phyloP scores from a whole-genome alignment of 2,329 filamentous ascomycete species.

The Microdochium bolleyi region DNA sequence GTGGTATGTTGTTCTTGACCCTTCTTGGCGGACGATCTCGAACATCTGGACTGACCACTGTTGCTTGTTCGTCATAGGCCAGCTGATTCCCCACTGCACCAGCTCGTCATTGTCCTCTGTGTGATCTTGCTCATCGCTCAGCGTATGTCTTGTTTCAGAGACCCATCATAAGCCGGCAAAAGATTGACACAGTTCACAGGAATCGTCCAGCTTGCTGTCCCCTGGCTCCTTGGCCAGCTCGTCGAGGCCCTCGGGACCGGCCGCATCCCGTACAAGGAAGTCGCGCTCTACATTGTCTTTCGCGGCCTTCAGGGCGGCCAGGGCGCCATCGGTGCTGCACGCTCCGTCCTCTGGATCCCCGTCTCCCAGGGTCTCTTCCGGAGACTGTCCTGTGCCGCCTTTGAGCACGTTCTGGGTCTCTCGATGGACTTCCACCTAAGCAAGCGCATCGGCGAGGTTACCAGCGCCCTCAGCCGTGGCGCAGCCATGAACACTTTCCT shows the following conservation, averaged over 20 bases:
- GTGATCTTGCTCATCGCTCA: slow-evolving; percentile 31
- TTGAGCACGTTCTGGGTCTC: slow-evolving; percentile 36
- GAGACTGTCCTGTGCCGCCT: slow-evolving; percentile 32
- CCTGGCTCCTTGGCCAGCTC: slow-evolving; percentile 30
- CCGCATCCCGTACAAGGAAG: slow-evolving; percentile 30
- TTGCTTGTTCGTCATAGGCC: slow-evolving; percentile 27
- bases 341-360: slow-evolving; percentile 38
- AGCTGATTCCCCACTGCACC: slow-evolving; percentile 29
- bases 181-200: not conserved
- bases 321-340: slow-evolving; percentile 30
- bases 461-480: slow-evolving; percentile 38
- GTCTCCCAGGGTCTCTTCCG: slow-evolving; percentile 35
- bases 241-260: slow-evolving; percentile 31
- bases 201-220: slow-evolving; percentile 33
- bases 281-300: slow-evolving; percentile 33
- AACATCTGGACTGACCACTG: not conserved
- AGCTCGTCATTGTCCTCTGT: slow-evolving; percentile 30
- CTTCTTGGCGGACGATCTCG: not conserved
- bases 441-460: slow-evolving; percentile 43
- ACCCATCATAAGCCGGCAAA: not conserved
- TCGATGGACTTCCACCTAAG: slow-evolving; percentile 42
- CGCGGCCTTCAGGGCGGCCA: slow-evolving; percentile 36
- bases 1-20: slow-evolving; percentile 19
- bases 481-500: slow-evolving; percentile 39
- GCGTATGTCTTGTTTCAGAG: slow-evolving; percentile 11